phyloP scores from a whole-genome alignment of 768 basidiomycete species.

The Lepiota brunneoincarnata region DNA sequence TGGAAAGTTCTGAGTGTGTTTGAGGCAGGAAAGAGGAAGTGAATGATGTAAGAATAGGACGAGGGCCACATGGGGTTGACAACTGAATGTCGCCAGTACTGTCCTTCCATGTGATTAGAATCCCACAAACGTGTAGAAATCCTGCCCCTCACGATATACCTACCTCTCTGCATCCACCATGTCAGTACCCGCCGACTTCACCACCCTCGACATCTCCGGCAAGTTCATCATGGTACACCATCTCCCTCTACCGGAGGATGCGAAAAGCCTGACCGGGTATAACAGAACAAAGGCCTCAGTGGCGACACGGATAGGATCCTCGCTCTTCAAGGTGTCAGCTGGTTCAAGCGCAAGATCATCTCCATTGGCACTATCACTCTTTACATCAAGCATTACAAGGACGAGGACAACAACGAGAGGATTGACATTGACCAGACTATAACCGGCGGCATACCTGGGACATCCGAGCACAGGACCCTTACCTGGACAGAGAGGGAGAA shows the following conservation, averaged over 20 bases:
- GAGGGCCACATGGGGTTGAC: not conserved
- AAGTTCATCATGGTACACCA: slow-evolving; percentile 60
- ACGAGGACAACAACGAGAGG: slow-evolving; percentile 56
- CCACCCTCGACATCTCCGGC: slow-evolving; percentile 58
- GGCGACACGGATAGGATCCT: slow-evolving; percentile 56
- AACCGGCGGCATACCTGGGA: slow-evolving; percentile 59
- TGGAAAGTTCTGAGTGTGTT: slow-evolving; percentile 80
- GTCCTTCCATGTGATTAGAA: slow-evolving; percentile 14
- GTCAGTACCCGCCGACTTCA: slow-evolving; percentile 63
- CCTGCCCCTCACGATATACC: not conserved
- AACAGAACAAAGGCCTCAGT: slow-evolving; percentile 67
- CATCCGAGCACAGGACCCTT: slow-evolving; percentile 54
- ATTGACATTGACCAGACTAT: slow-evolving; percentile 67
- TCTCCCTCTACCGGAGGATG: not conserved
- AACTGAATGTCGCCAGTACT: not conserved
- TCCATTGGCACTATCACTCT: slow-evolving; percentile 55
- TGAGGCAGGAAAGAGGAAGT: slow-evolving; percentile 11
- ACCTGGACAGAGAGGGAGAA: slow-evolving; percentile 51
- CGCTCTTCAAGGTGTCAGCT: slow-evolving; percentile 66
- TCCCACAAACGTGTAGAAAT: not conserved
- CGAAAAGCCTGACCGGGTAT: not conserved
- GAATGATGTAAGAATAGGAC: not conserved
- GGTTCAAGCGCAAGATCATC: slow-evolving; percentile 69
- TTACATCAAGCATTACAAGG: slow-evolving; percentile 60
- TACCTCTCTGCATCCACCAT: slow-evolving; percentile 33